Conservation (phyloP, 768 basidiomycete genomes). For the Trametes villosa region DNA sequence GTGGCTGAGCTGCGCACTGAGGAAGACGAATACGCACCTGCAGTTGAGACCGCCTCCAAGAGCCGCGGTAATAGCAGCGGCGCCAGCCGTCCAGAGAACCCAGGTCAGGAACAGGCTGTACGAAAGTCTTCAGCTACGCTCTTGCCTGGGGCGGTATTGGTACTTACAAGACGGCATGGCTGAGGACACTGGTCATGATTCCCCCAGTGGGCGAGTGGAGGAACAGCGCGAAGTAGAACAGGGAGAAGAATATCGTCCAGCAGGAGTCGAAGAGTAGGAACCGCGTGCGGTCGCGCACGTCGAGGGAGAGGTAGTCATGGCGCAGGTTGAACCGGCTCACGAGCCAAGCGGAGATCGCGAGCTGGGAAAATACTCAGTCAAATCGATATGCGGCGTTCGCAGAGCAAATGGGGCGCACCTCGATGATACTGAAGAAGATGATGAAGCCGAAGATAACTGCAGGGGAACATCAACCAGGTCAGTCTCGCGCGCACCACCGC, state of each 20-base stretch:
- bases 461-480: neutral
- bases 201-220: conserved; percentile 49
- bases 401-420: conserved; percentile 44
- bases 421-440: conserved; percentile 66
- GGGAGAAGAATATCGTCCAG: conserved; percentile 68
- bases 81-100: conserved; percentile 79
- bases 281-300: conserved; percentile 64
- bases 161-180: conserved; percentile 68
- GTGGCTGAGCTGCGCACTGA: neutral
- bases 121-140: neutral
- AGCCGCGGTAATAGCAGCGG: conserved; percentile 67
- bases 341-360: conserved; percentile 76
- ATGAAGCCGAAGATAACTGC: conserved; percentile 57
- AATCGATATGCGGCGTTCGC: neutral
- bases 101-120: conserved; percentile 70
- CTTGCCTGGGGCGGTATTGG: neutral
- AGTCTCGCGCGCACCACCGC: neutral
- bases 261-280: conserved; percentile 72
- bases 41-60: conserved; percentile 76
- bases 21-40: conserved; percentile 43
- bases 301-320: conserved; percentile 51
- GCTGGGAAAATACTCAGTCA: conserved; percentile 39
- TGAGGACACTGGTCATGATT: conserved; percentile 60
- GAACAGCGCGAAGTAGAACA: conserved; percentile 60
- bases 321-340: conserved; percentile 60